phyloP scores from a whole-genome alignment of 108 stramenopile species.

The Skeletonema marinoi region DNA sequence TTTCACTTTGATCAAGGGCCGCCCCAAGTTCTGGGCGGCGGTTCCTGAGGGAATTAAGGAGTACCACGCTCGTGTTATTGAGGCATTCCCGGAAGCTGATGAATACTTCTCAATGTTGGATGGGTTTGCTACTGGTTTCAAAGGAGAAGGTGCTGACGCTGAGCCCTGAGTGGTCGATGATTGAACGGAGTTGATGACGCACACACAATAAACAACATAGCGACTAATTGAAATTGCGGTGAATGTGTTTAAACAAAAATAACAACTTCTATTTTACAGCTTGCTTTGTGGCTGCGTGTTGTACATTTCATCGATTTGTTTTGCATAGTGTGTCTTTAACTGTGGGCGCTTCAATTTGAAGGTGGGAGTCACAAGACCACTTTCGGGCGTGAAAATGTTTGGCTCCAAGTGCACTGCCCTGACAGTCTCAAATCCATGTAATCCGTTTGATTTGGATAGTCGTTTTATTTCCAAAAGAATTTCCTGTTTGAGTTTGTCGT shows the following conservation, averaged over 20 bases:
- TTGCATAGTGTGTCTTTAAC: slow-evolving; percentile 74
- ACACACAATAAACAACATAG: neutral
- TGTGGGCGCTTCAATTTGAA: slow-evolving; percentile 94
- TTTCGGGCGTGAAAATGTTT: slow-evolving; percentile 77
- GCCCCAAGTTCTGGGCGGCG: slow-evolving; percentile 29
- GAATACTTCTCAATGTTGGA: slow-evolving; percentile 37
- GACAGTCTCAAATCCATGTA: slow-evolving; percentile 93
- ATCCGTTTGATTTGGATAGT: slow-evolving; percentile 67
- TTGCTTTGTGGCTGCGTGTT: slow-evolving; percentile 58
- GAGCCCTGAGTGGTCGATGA: slow-evolving; percentile 10
- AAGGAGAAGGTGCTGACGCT: slow-evolving; percentile 38
- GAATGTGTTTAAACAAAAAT: neutral
- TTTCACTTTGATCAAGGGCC: slow-evolving; percentile 35
- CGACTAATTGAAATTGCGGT: neutral
- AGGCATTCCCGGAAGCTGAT: slow-evolving; percentile 28
- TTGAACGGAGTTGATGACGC: no score
- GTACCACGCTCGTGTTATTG: slow-evolving; percentile 35
- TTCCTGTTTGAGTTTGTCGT: slow-evolving; percentile 52
- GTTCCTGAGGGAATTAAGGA: slow-evolving; percentile 39
- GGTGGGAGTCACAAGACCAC: slow-evolving; percentile 92
- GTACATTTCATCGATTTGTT: slow-evolving; percentile 88
- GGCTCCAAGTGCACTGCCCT: slow-evolving; percentile 82
- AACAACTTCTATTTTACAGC: slow-evolving; percentile 52
- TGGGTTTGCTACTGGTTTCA: slow-evolving; percentile 17
- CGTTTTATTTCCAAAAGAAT: slow-evolving; percentile 70